Evolutionary conservation across 139 green algal species (phyloP).

Genomic region (Deuterostichococcus epilithicus): DNA sequence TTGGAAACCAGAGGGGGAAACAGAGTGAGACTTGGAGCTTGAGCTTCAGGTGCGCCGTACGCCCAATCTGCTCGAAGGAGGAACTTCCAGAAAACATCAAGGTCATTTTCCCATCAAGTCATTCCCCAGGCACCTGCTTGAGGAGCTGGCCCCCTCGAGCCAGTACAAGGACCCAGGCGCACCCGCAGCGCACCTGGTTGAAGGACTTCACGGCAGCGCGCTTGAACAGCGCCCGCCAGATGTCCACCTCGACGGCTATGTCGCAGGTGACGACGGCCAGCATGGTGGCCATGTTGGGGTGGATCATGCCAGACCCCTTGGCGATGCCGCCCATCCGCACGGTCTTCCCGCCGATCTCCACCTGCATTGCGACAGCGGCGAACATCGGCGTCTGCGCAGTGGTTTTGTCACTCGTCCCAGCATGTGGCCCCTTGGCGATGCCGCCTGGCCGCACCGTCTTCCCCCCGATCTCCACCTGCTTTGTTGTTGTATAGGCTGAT

Average conservation of each 20-base stretch:
- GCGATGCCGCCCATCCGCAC: constrained; percentile 89
- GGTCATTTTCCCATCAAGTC: no score
- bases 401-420: no score
- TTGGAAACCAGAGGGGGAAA: no score
- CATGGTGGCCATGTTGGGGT: constrained; percentile 99
- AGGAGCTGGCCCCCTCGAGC: no score
- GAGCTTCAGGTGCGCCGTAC: no score
- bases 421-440: constrained; percentile 92
- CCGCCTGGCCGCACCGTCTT: constrained; percentile 77
- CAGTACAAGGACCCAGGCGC: not conserved
- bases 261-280: constrained; percentile 94
- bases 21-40: no score
- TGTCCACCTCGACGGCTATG: constrained; percentile 61
- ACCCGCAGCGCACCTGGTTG: constrained; percentile 60
- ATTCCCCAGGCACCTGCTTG: no score
- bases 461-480: constrained; percentile 42
- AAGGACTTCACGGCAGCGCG: constrained; percentile 63
- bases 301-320: constrained; percentile 99
- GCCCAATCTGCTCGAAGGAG: no score
- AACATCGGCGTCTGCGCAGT: no score
- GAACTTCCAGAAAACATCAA: no score
- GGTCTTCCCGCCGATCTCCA: constrained; percentile 41
- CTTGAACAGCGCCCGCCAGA: constrained; percentile 80
- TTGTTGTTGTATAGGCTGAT: no score
- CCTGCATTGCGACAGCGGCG: constrained; percentile 7